Base-by-base conservation (phyloP, 2,329 filamentous ascomycete species). In the Pseudopithomyces maydicus region DNA sequence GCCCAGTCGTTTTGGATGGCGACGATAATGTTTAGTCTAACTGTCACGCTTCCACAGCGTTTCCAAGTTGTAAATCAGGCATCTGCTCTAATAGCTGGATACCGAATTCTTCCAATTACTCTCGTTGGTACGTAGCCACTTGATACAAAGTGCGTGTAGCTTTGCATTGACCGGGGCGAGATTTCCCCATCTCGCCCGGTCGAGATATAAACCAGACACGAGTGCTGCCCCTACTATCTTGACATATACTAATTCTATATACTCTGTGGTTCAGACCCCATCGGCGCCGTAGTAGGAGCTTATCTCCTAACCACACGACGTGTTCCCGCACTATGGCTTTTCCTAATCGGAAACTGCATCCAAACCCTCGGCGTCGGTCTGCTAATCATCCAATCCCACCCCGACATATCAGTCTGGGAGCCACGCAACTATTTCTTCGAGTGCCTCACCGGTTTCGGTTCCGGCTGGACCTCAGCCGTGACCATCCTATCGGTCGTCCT, bases 1-100 rank as follows among this genome's bases (percentile, higher is more conserved):
- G n/a, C 46, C 8, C 54, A 47, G 33, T 7, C 54, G 6, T 39
- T 52, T 26, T 50, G 36, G 38, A 39, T 55, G 20, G 56, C 48
- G 2, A 19, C 52, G 2, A 33, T 57, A 15, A 52, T 57, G 43
- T 55, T 23, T 41, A 33, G 17, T 26, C 17, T 23, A 15, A 55
- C 56, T 19, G n/a, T 55, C 17, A 32, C 26, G 2, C 52, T 54
- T 2, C 52, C 52, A 7, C 44, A 48, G 22, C 44, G 45, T 7
- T 54, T 48, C 26, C 52, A 54, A 22, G 43, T 54, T 14, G 57
- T 54, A 1, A 39, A 54, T 8, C 17, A 32, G 6, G 11, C 15
- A 2, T 51, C 45, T 14, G 26, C 54, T 14, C 32, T 54, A 1
- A 8, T 19, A 7, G 46, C 57, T 23, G 54, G 54, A 2, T 43